Base-by-base conservation (phyloP, 1,284 basidiomycete species). In the Heterobasidion occidentale region DNA sequence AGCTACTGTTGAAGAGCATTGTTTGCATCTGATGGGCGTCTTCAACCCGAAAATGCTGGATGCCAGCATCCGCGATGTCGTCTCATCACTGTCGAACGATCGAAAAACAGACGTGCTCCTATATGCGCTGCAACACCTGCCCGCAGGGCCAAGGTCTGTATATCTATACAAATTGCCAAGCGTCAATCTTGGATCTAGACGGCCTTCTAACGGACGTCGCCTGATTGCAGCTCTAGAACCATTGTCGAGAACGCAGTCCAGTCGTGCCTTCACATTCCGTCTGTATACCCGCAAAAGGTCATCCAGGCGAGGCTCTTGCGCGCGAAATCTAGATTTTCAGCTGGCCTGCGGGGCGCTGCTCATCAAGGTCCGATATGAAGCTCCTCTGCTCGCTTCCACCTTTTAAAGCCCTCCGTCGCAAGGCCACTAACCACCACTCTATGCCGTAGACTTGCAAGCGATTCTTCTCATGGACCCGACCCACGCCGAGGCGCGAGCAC, bases 11-110 rank as follows among this genome's bases (percentile, higher is more conserved):
- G 27, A 27, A 27, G 27, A 1, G 27, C 27, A 27, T 27, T 27
- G 27, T 27, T 6, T 27, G 27, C 27, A 27, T 27, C 27, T 42
- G 38, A 79, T 79, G 78, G 77, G 77, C 64, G 73, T 84, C 59
- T 87, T 88, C 74, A 88, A 88, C 65, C 83, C 84, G 5, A 83
- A 81, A 64, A 86, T 87, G 60, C 74, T 87, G 51, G 84, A 88
- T 62, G 84, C 85, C 27, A 81, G 81, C 71, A 82, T 86, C 64
- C 82, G 80, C 52, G 82, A 86, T 63, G 80, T 84, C 38, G 74
- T 78, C 1, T 71, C 75, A 7, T 76, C 73, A 56, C 76, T 88
- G 38, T 73, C 77, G 3, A 78, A 83, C 63, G 78, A 78, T 60
- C 77, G 85, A 67, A 88, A 88, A 67, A 83, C 77, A 14, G 83